Evolutionary conservation across 306 rosid genomes (phyloP), one percentile per base, ranked within the genome.

Genomic region (Lupinus albus): DNA sequence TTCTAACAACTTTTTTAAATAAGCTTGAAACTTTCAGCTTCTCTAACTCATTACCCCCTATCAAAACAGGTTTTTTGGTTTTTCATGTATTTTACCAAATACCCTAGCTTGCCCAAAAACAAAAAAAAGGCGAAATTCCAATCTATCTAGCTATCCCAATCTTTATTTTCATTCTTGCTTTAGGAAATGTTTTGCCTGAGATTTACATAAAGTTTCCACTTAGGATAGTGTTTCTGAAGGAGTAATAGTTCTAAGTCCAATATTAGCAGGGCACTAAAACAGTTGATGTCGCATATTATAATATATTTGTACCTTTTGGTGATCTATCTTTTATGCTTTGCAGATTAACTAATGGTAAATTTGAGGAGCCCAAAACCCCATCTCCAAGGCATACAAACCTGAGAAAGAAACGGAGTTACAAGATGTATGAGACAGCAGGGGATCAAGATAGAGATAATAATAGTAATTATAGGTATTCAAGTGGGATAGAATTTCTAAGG

Each of bases 301-400:
- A 67, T 73, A 54, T 8, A 4, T 13, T 57, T 74, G 4, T 64
- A 33, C 39, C 30, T 60, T 57, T 54, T 47, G 15, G 9, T 73
- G 17, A 84, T 49, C 17, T n/a, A 30, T 44, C 18, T 58, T 36
- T 42, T 61, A 47, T 80, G 75, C 66, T 68, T 75, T 71, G 71
- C 91, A 93, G 97, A 77, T 69, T 74, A 64, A 68, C 67, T 7
- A 61, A 68, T 52, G 76, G 76, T 8, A 89, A 76, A 71, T 76
- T 73, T 18, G 98, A 82, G 68, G 95, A 84, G 83, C 96, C 98
- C 7, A 84, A 83, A 74, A 92, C 98, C 7, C 98, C 93, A 2
- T 84, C 95, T 75, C 96, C 95, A 4, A 83, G 76, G 51, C 89
- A 82, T 65, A 45, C 79, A 15, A 85, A 88, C 64, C 68, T 82